Conservation (phyloP, 306 rosid genomes). For the Prunus salicina region DNA sequence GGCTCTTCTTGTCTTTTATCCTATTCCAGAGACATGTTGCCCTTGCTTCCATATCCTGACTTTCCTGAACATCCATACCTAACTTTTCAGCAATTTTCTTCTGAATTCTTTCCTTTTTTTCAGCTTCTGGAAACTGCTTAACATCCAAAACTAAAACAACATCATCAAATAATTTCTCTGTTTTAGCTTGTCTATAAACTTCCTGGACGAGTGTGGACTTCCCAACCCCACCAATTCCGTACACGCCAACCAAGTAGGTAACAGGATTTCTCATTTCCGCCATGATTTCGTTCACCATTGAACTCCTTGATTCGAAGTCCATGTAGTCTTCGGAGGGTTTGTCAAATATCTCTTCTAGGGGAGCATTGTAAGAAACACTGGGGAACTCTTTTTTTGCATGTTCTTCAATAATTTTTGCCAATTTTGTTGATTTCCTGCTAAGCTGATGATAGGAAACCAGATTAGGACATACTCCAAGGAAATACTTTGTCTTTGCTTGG, state of each 20-base stretch:
- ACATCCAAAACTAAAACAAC: background rate
- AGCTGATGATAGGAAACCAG: background rate
- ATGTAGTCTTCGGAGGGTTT: no score
- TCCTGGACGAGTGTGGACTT: slow-evolving; percentile 13
- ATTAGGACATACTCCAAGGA: slow-evolving; percentile 10
- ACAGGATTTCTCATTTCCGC: no score
- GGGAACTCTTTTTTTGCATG: background rate
- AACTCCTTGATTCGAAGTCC: no score
- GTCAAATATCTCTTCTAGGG: no score
- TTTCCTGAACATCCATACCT: slow-evolving; percentile 11
- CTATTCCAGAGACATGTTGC: background rate
- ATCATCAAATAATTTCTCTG: slow-evolving; percentile 21
- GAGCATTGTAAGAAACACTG: background rate
- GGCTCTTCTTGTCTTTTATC: slow-evolving; percentile 6
- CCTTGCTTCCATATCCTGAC: background rate
- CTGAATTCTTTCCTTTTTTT: background rate
- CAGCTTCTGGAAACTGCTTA: no score
- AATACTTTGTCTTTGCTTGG: background rate
- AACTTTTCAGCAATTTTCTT: slow-evolving; percentile 16
- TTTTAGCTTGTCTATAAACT: slow-evolving; percentile 5
- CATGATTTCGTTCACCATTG: no score
- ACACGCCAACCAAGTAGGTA: slow-evolving; percentile 4
- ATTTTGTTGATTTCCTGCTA: slow-evolving; percentile 13
- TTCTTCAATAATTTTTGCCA: background rate
- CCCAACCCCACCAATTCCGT: slow-evolving; percentile 28